phyloP scores from a whole-genome alignment of 2,329 filamentous ascomycete genomes.

The Akanthomyces dipterigenus region DNA sequence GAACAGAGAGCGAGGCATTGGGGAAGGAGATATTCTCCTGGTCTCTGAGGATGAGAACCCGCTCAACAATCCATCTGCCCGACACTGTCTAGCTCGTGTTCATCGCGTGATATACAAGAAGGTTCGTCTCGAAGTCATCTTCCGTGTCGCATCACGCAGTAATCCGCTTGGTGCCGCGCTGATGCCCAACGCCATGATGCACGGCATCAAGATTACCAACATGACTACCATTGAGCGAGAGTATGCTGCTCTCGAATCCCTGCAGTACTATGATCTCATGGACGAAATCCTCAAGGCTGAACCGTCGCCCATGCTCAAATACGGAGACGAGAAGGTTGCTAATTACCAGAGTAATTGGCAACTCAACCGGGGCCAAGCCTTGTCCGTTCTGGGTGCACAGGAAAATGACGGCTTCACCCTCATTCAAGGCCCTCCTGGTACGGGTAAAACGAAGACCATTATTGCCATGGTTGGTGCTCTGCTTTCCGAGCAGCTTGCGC shows the following conservation, averaged over 20 bases:
- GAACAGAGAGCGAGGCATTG: constrained; percentile 64
- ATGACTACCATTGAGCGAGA: constrained; percentile 94
- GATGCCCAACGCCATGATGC: constrained; percentile 61
- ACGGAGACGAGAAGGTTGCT: constrained; percentile 65
- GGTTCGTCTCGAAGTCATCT: constrained; percentile 74
- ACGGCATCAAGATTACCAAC: constrained; percentile 79
- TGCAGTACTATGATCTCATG: constrained; percentile 94
- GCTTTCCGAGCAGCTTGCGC: constrained; percentile 30
- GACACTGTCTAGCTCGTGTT: constrained; percentile 82
- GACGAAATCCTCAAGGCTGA: constrained; percentile 85
- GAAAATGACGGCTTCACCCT: constrained; percentile 97
- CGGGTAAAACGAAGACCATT: constrained; percentile 97
- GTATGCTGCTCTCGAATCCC: constrained; percentile 80
- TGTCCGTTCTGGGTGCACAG: constrained; percentile 82
- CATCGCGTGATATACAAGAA: constrained; percentile 76
- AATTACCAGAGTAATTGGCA: constrained; percentile 69
- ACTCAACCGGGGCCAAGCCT: constrained; percentile 83
- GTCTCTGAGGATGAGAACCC: constrained; percentile 70
- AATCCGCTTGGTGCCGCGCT: constrained; percentile 58
- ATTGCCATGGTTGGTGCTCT: constrained; percentile 90
- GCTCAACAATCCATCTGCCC: constrained; percentile 54
- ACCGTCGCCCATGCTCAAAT: constrained; percentile 80
- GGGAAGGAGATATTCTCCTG: constrained; percentile 83
- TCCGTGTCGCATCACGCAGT: constrained; percentile 65
- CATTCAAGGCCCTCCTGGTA: constrained; percentile 92